phyloP scores from a whole-genome alignment of 2,329 filamentous ascomycete species.

The Ascochyta lentis region DNA sequence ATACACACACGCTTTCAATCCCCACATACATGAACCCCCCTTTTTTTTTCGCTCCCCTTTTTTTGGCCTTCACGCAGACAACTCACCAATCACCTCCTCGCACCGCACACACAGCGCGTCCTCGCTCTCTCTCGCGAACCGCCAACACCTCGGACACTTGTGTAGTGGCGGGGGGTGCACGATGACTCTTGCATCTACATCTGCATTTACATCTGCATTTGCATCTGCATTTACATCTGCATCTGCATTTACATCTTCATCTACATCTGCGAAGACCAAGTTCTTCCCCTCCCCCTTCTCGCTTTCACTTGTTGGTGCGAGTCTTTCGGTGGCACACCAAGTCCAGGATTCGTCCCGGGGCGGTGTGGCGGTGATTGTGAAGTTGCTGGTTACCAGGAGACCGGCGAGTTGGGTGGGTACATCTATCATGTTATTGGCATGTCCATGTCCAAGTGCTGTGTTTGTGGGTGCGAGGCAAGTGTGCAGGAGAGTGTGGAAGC shows the following conservation, averaged over 20 bases:
- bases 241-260: too few species aligned
- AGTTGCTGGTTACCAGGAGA: constrained; percentile 53
- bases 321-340: constrained; percentile 30
- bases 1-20: neutral
- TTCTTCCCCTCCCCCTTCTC: neutral
- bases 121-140: constrained; percentile 73
- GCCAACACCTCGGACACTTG: constrained; percentile 92
- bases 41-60: too few species aligned
- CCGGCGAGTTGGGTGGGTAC: constrained; percentile 44
- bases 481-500: neutral
- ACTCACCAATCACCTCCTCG: constrained; percentile 63
- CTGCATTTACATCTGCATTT: too few species aligned
- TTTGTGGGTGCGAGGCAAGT: constrained; percentile 9
- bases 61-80: neutral
- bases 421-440: neutral
- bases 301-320: constrained; percentile 37
- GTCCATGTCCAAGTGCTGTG: neutral
- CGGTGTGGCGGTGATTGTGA: constrained; percentile 23
- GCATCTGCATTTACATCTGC: too few species aligned
- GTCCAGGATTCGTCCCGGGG: constrained; percentile 3
- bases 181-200: constrained; percentile 27
- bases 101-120: constrained; percentile 77
- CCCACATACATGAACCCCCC: neutral
- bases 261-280: constrained; percentile 14
- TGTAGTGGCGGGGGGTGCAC: constrained; percentile 56